These are phyloP conservation scores for Sarocladium strictum DNA, from an alignment of 2,329 filamentous ascomycete species.

Conservation along the genomic window DNA sequence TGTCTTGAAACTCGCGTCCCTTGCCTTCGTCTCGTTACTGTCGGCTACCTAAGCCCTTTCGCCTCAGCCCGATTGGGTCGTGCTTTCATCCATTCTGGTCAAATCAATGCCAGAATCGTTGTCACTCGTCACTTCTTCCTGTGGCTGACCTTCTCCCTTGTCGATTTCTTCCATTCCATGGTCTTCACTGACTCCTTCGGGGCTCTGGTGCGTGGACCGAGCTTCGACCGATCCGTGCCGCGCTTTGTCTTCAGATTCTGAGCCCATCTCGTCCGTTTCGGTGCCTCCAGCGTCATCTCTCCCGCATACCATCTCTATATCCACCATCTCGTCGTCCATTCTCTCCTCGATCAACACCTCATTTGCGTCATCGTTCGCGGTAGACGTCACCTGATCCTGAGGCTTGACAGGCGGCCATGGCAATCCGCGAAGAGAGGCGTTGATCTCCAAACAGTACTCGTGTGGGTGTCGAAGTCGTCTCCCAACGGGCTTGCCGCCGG, in stretches of 20 bases:
- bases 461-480: slow-evolving; percentile 25
- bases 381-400: not conserved
- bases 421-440: slow-evolving; percentile 24
- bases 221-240: too few relatives aligned
- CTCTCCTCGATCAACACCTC: not conserved
- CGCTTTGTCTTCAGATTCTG: too few relatives aligned
- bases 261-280: too few relatives aligned
- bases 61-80: not conserved
- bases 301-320: not conserved
- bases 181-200: too few relatives aligned
- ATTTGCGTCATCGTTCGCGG: not conserved
- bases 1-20: too few relatives aligned
- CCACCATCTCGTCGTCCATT: slow-evolving; percentile 1
- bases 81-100: not conserved
- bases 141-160: not conserved
- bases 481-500: slow-evolving; percentile 32
- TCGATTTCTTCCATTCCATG: not conserved
- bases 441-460: slow-evolving; percentile 27
- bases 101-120: not conserved
- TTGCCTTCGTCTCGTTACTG: too few relatives aligned
- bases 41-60: not conserved
- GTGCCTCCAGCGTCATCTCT: too few relatives aligned
- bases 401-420: slow-evolving; percentile 19
- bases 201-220: too few relatives aligned
- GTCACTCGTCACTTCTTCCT: not conserved